Percentiles rank a stretch among this genome's conserved stretches.
Evolutionary conservation across 1,284 basidiomycete genomes (phyloP).

Genomic region (Malassezia nana): DNA sequence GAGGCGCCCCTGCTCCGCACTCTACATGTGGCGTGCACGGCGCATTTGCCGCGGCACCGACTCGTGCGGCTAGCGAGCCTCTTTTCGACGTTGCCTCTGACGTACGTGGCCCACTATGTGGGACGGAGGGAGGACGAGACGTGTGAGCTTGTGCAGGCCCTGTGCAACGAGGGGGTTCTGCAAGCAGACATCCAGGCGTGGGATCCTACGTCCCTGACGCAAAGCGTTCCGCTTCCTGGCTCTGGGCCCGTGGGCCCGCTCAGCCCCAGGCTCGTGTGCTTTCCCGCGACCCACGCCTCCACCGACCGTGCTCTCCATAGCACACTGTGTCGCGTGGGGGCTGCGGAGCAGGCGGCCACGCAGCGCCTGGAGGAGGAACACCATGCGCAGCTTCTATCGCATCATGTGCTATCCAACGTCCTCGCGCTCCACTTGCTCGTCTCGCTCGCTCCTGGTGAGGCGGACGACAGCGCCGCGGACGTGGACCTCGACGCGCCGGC

Average conservation of each 20-base stretch:
- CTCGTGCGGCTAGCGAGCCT: not conserved
- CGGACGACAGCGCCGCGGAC: not conserved
- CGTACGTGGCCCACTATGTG: not conserved
- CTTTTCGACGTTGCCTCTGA: not conserved
- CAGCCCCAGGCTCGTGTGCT: not conserved
- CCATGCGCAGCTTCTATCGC: not conserved
- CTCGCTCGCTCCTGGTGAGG: not conserved
- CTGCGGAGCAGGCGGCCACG: not conserved
- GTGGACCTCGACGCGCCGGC: not conserved
- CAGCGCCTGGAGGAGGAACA: not conserved
- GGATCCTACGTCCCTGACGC: not conserved
- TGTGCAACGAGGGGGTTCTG: not conserved
- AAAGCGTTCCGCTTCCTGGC: not conserved
- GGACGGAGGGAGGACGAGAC: not conserved
- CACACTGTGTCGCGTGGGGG: not conserved
- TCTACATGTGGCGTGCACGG: not conserved
- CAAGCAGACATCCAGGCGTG: not conserved
- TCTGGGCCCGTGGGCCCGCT: not conserved
- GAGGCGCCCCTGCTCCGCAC: not conserved
- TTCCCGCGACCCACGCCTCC: not conserved
- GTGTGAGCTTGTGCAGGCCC: not conserved
- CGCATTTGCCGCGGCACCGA: not conserved
- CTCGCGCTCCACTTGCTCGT: not conserved
- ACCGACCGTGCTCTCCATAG: not conserved
- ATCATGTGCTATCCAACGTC: not conserved